A percentile compares a stretch with the other conserved stretches of the same genome.
Evolutionary conservation across 2,329 filamentous ascomycete species (phyloP).

Genomic region (Sporothrix inflata): DNA sequence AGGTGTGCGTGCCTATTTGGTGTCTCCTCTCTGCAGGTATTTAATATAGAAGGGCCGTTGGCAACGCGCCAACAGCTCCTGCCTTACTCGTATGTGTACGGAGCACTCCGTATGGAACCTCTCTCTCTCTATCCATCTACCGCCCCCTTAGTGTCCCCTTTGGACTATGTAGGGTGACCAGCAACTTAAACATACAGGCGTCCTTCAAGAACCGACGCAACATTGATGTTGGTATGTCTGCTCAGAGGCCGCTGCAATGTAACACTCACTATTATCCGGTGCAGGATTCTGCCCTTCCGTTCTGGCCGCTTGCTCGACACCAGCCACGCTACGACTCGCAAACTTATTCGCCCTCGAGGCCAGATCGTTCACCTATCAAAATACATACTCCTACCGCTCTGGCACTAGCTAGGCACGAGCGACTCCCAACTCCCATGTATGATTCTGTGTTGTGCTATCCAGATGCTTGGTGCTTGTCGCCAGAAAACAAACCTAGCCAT

Average conservation of each 20-base stretch:
- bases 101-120: neutral
- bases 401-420: too few species aligned
- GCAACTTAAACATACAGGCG: neutral
- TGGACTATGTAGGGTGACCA: neutral
- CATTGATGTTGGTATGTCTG: neutral
- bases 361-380: neutral
- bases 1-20: neutral
- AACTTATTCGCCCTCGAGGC: neutral
- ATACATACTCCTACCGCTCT: too few species aligned
- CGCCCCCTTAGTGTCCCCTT: too few species aligned
- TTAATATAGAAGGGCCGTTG: neutral
- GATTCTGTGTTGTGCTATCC: too few species aligned
- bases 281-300: neutral
- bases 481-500: too few species aligned
- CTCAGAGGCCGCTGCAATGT: neutral
- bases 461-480: too few species aligned
- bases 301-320: neutral
- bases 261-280: conserved; percentile 7
- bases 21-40: neutral
- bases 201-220: neutral
- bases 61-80: neutral
- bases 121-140: neutral
- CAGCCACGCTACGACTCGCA: neutral
- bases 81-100: neutral
- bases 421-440: too few species aligned